Evolutionary conservation across 768 basidiomycete species (phyloP).

Genomic region (Leccinellum rugosiceps): DNA sequence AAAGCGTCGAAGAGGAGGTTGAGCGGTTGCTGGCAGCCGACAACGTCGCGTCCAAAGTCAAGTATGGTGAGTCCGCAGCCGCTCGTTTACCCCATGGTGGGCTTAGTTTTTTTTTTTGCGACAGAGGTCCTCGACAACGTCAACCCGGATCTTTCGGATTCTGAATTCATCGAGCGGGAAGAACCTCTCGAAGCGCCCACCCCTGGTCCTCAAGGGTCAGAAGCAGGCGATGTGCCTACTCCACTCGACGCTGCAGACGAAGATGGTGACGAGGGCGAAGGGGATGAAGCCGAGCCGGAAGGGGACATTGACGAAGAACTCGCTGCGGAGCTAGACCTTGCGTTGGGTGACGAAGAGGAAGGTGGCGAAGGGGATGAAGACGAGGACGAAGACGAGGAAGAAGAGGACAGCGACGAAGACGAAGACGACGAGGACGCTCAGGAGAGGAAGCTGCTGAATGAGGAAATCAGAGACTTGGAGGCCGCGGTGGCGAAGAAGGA

Average conservation of each 20-base stretch:
- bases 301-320: constrained; percentile 87
- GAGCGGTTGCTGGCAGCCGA: constrained; percentile 84
- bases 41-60: constrained; percentile 66
- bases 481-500: constrained; percentile 84
- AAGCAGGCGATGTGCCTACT: constrained; percentile 60
- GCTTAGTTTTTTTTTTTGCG: background rate
- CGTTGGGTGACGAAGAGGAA: constrained; percentile 65
- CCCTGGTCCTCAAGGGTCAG: constrained; percentile 65
- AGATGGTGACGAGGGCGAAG: constrained; percentile 57
- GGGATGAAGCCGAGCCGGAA: constrained; percentile 60
- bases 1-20: constrained; percentile 91
- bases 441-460: constrained; percentile 75
- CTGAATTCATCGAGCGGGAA: constrained; percentile 77
- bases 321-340: constrained; percentile 83
- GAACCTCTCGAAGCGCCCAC: constrained; percentile 60
- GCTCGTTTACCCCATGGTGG: background rate
- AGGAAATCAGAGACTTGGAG: constrained; percentile 87
- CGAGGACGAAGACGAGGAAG: constrained; percentile 51
- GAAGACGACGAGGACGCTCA: constrained; percentile 81
- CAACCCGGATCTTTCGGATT: constrained; percentile 87
- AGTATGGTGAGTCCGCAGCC: constrained; percentile 54
- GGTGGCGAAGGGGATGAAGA: constrained; percentile 68
- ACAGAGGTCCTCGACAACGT: constrained; percentile 85
- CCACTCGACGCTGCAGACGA: constrained; percentile 52
- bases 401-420: constrained; percentile 56